Evolutionary conservation across 768 basidiomycete genomes (phyloP).

Genomic region (Agrocybe chaxingu): DNA sequence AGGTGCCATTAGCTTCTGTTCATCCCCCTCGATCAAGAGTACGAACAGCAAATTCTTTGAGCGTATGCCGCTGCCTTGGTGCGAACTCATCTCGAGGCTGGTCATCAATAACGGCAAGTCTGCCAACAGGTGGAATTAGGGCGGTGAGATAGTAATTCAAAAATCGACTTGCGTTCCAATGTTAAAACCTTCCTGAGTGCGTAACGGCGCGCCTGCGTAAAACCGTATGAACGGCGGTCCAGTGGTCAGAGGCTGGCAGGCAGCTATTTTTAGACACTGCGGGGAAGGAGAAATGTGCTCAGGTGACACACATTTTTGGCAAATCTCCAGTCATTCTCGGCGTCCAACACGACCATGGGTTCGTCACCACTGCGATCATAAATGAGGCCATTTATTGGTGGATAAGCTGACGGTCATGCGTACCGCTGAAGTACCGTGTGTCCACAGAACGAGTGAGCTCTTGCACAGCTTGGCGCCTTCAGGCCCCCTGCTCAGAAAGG

Average conservation of each 20-base stretch:
- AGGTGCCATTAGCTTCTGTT: constrained; percentile 1
- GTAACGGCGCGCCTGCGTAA: constrained; percentile 87
- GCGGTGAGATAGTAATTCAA: not conserved
- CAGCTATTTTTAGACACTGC: not conserved
- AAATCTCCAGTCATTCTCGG: constrained; percentile 85
- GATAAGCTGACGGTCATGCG: constrained; percentile 15
- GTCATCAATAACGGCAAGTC: constrained; percentile 83
- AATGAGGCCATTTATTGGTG: constrained; percentile 3
- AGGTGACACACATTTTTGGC: constrained; percentile 61
- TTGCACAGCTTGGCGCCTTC: constrained; percentile 35
- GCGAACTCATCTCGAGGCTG: constrained; percentile 80
- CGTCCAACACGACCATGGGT: constrained; percentile 82
- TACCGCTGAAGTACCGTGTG: constrained; percentile 82
- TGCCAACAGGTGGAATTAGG: constrained; percentile 20
- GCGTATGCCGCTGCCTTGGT: constrained; percentile 83
- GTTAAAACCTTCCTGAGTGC: constrained; percentile 88
- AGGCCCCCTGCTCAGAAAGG: constrained; percentile 39
- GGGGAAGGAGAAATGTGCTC: not conserved
- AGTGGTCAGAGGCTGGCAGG: constrained; percentile 61
- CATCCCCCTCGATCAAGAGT: not conserved
- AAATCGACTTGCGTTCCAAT: constrained; percentile 64
- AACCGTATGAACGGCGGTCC: constrained; percentile 73
- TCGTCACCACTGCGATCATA: constrained; percentile 63
- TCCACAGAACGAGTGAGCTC: constrained; percentile 74
- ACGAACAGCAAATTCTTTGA: constrained; percentile 86